A percentile compares a stretch with the other conserved stretches of the same genome.
Evolutionary conservation across 495 filamentous ascomycete species (phyloP).

Genomic region (Penicillium goetzii): DNA sequence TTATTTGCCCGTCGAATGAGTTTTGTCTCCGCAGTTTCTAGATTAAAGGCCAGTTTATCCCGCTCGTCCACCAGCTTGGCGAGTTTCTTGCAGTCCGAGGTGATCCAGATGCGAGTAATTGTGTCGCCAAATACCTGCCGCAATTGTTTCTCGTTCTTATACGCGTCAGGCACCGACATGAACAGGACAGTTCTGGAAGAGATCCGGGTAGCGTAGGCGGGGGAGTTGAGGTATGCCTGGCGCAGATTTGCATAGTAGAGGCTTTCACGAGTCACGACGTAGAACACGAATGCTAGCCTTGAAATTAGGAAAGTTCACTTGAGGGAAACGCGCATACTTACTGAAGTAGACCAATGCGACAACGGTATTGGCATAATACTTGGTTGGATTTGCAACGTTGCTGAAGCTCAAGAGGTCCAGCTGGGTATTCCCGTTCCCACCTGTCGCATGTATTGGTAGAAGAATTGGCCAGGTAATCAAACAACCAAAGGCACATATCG

Average conservation of each 20-base stretch:
- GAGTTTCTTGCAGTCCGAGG: constrained; percentile 58
- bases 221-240: constrained; percentile 73
- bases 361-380: constrained; percentile 65
- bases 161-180: constrained; percentile 65
- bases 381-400: constrained; percentile 57
- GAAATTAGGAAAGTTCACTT: constrained; percentile 15
- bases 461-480: constrained; percentile 80
- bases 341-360: constrained; percentile 59
- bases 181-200: constrained; percentile 73
- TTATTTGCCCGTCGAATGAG: constrained; percentile 65
- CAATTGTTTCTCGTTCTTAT: constrained; percentile 59
- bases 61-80: constrained; percentile 60
- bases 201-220: constrained; percentile 64
- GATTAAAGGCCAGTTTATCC: constrained; percentile 59
- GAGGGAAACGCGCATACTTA: constrained; percentile 34
- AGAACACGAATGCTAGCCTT: constrained; percentile 63
- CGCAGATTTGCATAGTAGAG: constrained; percentile 70
- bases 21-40: constrained; percentile 69
- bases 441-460: constrained; percentile 79
- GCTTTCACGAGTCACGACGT: constrained; percentile 66
- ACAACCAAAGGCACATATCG: constrained; percentile 73
- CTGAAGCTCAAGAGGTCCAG: constrained; percentile 69
- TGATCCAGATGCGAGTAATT: constrained; percentile 65
- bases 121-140: constrained; percentile 63
- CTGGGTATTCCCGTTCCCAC: constrained; percentile 59